Conservation (phyloP, 345 rosid genomes). For the Eucalyptus tenuipes region DNA sequence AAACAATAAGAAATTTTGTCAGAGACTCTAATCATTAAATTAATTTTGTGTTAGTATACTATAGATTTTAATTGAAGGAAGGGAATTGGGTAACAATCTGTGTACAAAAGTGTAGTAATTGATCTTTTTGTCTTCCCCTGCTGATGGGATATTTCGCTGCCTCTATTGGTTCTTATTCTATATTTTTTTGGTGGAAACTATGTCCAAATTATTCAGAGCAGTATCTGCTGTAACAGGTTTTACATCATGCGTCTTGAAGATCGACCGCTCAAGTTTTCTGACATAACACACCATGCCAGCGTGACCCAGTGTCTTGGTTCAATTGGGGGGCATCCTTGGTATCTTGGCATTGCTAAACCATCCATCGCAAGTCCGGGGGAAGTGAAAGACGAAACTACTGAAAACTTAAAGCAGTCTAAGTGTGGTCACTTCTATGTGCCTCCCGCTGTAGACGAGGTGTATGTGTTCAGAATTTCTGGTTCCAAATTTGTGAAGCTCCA, state of each 20-base stretch:
- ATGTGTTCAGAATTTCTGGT: constrained; percentile 52
- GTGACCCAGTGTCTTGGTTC: constrained; percentile 92
- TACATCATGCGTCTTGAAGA: constrained; percentile 41
- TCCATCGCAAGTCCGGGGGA: constrained; percentile 24
- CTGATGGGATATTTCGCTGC: background rate
- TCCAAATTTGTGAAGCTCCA: constrained; percentile 61
- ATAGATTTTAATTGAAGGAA: background rate
- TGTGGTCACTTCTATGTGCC: constrained; percentile 55
- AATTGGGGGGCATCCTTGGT: constrained; percentile 65
- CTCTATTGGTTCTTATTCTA: background rate
- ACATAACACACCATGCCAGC: constrained; percentile 68
- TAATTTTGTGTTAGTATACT: background rate
- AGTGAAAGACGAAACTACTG: background rate
- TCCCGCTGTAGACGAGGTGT: constrained; percentile 45
- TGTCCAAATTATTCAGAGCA: background rate
- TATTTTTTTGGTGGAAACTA: background rate
- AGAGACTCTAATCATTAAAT: background rate
- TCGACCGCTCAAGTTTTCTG: constrained; percentile 29
- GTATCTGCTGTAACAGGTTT: constrained; percentile 19
- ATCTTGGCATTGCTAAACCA: constrained; percentile 69
- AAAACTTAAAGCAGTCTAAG: constrained; percentile 10
- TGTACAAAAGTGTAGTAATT: background rate
- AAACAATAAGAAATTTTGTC: too few species aligned
- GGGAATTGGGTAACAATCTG: background rate
- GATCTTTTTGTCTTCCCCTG: background rate